A percentile compares a stretch with the other conserved stretches of the same genome.
phyloP scores from a whole-genome alignment of 2,329 filamentous ascomycete species.

The Hypoxylon sp. region DNA sequence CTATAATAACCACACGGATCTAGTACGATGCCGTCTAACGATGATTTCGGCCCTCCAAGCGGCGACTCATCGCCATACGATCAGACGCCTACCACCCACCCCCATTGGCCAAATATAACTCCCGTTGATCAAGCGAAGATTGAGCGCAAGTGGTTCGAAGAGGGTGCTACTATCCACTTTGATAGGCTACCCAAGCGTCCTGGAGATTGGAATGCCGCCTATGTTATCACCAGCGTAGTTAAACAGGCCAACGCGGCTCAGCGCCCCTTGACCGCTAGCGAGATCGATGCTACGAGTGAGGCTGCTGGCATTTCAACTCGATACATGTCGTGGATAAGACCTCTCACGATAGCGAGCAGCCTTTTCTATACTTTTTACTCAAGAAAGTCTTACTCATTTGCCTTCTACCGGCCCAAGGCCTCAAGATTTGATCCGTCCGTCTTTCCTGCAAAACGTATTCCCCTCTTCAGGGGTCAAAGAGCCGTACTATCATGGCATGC shows the following conservation, averaged over 20 bases:
- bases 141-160: conserved; percentile 43
- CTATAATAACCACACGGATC: no score
- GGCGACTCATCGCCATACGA: conserved; percentile 15
- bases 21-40: conserved; percentile 26
- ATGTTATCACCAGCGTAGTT: conserved; percentile 26
- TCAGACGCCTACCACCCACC: conserved; percentile 22
- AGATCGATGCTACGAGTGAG: conserved; percentile 47
- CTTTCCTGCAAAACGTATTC: conserved; percentile 46
- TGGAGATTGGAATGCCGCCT: conserved; percentile 2
- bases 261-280: conserved; percentile 45
- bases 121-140: conserved; percentile 40
- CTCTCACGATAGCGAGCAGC: conserved; percentile 44
- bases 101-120: conserved; percentile 44
- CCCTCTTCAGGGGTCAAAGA: conserved; percentile 44
- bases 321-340: conserved; percentile 49
- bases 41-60: conserved; percentile 7
- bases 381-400: conserved; percentile 55
- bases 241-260: conserved; percentile 10
- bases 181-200: conserved; percentile 22
- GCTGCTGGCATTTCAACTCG: conserved; percentile 45
- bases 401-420: conserved; percentile 54
- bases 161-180: conserved; percentile 49
- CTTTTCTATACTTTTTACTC: conserved; percentile 46
- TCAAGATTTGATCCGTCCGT: conserved; percentile 47
- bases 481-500: conserved; percentile 54